Percentiles rank a stretch among this genome's conserved stretches.
Conservation (phyloP, 371 early-diverging fungal species). For the Capniomyces stellatus region DNA sequence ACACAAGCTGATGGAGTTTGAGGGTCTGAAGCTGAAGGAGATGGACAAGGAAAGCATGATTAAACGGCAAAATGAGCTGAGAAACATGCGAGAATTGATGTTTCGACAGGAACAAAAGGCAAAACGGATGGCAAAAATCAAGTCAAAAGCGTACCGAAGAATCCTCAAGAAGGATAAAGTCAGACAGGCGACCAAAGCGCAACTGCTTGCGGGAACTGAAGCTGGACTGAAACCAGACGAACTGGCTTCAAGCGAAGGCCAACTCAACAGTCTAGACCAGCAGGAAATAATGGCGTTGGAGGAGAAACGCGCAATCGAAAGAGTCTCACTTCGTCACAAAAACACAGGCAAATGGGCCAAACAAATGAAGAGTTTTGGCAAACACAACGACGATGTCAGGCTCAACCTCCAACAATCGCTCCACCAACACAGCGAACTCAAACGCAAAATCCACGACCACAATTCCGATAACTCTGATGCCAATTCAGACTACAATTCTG, state of each 20-base stretch:
- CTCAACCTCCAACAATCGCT: conserved; percentile 74
- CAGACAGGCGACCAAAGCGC: conserved; percentile 23
- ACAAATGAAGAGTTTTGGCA: conserved; percentile 44
- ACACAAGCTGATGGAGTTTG: not conserved
- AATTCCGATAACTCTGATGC: conserved; percentile 35
- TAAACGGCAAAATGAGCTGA: conserved; percentile 34
- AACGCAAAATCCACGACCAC: conserved; percentile 59
- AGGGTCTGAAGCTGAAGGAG: not conserved
- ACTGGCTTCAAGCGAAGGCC: conserved; percentile 41
- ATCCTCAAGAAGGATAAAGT: conserved; percentile 45
- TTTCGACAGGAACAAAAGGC: conserved; percentile 82
- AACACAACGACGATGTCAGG: conserved; percentile 50
- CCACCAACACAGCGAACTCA: conserved; percentile 57
- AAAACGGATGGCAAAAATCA: conserved; percentile 88
- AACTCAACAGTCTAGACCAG: conserved; percentile 21
- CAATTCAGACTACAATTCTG: conserved; percentile 29
- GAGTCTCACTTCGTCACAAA: conserved; percentile 85
- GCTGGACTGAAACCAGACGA: conserved; percentile 28
- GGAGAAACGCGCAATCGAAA: conserved; percentile 62
- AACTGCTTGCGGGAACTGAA: conserved; percentile 31
- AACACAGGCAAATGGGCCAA: conserved; percentile 91
- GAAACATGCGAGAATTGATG: conserved; percentile 79
- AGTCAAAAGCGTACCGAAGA: conserved; percentile 81
- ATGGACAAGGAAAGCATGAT: not conserved
- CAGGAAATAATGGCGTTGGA: conserved; percentile 50